Conservation (phyloP, 768 basidiomycete species). For the Boletus tomentosulus region DNA sequence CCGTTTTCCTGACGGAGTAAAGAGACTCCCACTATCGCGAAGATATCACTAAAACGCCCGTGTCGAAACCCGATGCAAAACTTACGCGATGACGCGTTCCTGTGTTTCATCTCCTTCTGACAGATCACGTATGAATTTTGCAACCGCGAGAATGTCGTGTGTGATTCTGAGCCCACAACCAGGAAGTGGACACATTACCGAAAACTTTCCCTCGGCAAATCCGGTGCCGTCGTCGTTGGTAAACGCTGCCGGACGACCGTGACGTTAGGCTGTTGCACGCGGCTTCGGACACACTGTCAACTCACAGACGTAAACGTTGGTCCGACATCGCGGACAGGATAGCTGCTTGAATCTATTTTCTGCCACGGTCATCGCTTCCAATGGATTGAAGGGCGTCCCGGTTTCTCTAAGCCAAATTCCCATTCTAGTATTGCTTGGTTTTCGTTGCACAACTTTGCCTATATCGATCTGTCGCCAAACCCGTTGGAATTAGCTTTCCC, state of each 20-base stretch:
- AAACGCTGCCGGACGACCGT: conserved; percentile 33
- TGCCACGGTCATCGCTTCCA: conserved; percentile 30
- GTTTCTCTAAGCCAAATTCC: conserved; percentile 25
- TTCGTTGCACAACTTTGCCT: conserved; percentile 12
- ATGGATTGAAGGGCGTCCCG: conserved; percentile 31
- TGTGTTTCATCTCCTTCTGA: conserved; percentile 17
- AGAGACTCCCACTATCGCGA: conserved; percentile 33
- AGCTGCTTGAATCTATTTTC: conserved; percentile 24
- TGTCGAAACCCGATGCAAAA: neutral
- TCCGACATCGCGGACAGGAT: conserved; percentile 35
- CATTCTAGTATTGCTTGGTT: conserved; percentile 13
- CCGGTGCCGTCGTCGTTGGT: conserved; percentile 40
- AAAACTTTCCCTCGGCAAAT: conserved; percentile 44
- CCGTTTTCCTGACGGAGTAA: conserved; percentile 22
- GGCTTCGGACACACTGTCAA: neutral
- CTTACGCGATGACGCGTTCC: conserved; percentile 35
- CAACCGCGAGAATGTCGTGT: conserved; percentile 37
- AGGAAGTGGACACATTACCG: conserved; percentile 32
- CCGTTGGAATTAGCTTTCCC: neutral
- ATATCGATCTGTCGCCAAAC: conserved; percentile 22
- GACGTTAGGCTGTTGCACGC: neutral
- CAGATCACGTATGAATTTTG: conserved; percentile 42
- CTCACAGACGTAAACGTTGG: conserved; percentile 30
- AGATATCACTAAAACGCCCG: neutral
- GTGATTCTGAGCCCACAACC: conserved; percentile 40